phyloP scores from a whole-genome alignment of 2,329 filamentous ascomycete genomes.

The Aphanocladium album region DNA sequence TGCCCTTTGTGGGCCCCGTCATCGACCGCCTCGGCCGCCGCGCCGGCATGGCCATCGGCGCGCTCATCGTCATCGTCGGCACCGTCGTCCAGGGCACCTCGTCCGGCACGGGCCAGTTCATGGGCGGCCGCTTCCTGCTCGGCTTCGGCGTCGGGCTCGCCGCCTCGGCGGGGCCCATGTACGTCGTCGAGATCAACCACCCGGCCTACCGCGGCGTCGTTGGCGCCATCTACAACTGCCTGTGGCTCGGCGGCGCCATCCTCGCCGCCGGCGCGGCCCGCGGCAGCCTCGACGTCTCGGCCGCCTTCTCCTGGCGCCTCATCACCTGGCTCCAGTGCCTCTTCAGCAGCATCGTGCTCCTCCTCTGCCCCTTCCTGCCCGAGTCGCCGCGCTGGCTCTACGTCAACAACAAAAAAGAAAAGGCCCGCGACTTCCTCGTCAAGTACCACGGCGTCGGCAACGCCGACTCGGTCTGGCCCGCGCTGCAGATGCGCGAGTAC shows the following conservation, averaged over 20 bases:
- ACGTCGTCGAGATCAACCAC: constrained; percentile 58
- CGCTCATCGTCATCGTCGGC: constrained; percentile 38
- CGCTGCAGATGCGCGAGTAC: constrained; percentile 38
- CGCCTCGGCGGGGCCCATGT: constrained; percentile 56
- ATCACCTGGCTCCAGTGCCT: constrained; percentile 36
- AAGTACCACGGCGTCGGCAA: constrained; percentile 42
- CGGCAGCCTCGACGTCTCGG: constrained; percentile 30
- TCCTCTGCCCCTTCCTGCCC: constrained; percentile 27
- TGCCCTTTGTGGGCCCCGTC: constrained; percentile 37
- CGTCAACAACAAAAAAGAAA: constrained; percentile 28
- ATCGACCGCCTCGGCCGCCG: constrained; percentile 44
- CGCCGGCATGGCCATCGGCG: constrained; percentile 44
- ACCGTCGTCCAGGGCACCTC: constrained; percentile 26
- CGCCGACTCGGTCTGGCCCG: constrained; percentile 25
- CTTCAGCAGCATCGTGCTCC: constrained; percentile 32
- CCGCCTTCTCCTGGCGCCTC: constrained; percentile 34
- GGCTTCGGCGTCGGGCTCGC: constrained; percentile 56
- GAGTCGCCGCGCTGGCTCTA: constrained; percentile 37
- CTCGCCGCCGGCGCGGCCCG: constrained; percentile 42
- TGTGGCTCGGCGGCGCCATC: constrained; percentile 37
- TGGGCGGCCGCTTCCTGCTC: constrained; percentile 50
- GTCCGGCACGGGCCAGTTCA: constrained; percentile 39
- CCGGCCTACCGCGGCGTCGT: constrained; percentile 54
- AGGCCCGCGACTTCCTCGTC: constrained; percentile 27
- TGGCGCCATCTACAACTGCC: constrained; percentile 20